Percentiles rank a stretch among this genome's conserved stretches.
phyloP scores from a whole-genome alignment of 805 yeast genomes.

The Saturnispora silvae region DNA sequence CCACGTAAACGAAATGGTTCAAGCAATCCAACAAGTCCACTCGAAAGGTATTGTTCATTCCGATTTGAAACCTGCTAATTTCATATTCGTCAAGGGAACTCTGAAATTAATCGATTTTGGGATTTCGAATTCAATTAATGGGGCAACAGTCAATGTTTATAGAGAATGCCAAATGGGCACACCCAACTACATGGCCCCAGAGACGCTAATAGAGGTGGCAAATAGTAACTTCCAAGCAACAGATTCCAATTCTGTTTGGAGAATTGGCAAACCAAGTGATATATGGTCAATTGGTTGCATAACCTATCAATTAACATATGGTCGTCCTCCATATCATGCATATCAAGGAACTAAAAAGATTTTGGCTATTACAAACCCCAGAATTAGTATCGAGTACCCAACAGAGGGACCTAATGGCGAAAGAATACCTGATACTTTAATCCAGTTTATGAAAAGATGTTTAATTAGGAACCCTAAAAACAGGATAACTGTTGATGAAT shows the following conservation, averaged over 20 bases:
- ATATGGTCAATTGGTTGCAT: constrained; percentile 98
- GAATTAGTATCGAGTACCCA: constrained; percentile 59
- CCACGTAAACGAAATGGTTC: constrained; percentile 66
- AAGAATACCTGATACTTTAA: constrained; percentile 29
- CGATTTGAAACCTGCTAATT: constrained; percentile 51
- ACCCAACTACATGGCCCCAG: constrained; percentile 97
- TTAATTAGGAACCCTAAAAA: constrained; percentile 57
- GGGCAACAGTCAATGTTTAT: constrained; percentile 81
- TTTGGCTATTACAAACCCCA: constrained; percentile 79
- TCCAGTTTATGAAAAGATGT: constrained; percentile 65
- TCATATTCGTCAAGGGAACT: constrained; percentile 71
- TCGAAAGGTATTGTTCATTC: constrained; percentile 61
- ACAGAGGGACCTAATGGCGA: constrained; percentile 22
- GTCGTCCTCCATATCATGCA: constrained; percentile 79
- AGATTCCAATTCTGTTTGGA: constrained; percentile 35
- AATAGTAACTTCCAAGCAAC: constrained; percentile 8
- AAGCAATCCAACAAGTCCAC: constrained; percentile 85
- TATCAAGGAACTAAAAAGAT: constrained; percentile 69
- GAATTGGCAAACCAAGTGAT: constrained; percentile 90
- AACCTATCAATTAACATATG: constrained; percentile 89
- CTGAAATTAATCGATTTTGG: constrained; percentile 93
- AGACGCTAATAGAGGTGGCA: constrained; percentile 58
- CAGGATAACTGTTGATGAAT: constrained; percentile 54
- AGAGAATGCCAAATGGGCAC: constrained; percentile 91
- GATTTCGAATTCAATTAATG: constrained; percentile 88